phyloP scores from a whole-genome alignment of 768 basidiomycete species.

The Trametes cingulata region DNA sequence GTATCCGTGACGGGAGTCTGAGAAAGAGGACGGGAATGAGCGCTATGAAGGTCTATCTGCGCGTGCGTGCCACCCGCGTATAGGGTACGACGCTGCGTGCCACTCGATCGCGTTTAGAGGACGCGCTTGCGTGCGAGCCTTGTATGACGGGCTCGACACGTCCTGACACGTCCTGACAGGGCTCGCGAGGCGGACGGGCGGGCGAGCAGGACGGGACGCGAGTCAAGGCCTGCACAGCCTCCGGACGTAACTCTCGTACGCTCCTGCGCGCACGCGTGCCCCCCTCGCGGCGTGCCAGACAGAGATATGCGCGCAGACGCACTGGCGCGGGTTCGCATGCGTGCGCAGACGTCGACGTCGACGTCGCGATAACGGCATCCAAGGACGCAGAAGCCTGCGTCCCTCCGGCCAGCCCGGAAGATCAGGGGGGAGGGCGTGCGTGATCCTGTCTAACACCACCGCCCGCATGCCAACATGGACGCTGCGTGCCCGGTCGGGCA shows the following conservation, averaged over 20 bases:
- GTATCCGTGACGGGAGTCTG: too few relatives aligned
- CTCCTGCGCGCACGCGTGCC: not conserved
- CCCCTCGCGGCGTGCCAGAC: conserved; percentile 7
- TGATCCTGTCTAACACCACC: conserved; percentile 3
- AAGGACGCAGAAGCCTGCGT: not conserved
- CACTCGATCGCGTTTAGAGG: not conserved
- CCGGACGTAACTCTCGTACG: conserved; percentile 18
- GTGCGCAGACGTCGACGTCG: too few relatives aligned
- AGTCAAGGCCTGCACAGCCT: conserved; percentile 11
- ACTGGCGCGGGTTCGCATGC: not conserved
- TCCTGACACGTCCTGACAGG: not conserved
- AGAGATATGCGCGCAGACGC: not conserved
- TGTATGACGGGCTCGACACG: not conserved
- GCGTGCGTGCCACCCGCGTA: conserved; percentile 4
- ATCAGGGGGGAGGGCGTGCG: conserved; percentile 10
- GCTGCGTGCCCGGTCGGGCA: not conserved
- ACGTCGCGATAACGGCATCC: not conserved
- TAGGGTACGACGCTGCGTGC: not conserved
- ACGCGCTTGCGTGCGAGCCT: not conserved
- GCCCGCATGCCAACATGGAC: not conserved
- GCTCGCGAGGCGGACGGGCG: not conserved
- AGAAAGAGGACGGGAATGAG: too few relatives aligned
- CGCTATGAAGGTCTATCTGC: too few relatives aligned
- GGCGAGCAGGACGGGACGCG: not conserved
- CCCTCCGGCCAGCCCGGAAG: conserved; percentile 8